Percentiles rank a stretch among this genome's conserved stretches.
These are phyloP conservation scores for Cucumis melo DNA, from an alignment of 306 rosid genomes.

Conservation along the genomic window DNA sequence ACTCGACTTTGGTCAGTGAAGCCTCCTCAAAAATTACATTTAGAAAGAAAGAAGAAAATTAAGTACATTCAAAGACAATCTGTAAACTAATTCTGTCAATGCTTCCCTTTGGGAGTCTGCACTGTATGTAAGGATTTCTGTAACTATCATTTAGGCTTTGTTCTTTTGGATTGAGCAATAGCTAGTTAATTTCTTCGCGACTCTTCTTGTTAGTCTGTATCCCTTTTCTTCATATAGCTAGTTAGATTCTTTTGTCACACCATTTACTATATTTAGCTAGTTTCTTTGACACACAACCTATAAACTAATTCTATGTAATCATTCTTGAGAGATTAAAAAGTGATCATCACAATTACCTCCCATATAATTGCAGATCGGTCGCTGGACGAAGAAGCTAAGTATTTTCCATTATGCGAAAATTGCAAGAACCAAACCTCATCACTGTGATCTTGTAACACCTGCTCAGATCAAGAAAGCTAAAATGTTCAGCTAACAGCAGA, in stretches of 20 bases:
- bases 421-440: slow-evolving; percentile 93
- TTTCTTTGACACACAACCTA: not conserved
- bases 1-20: not conserved
- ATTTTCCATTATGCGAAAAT: slow-evolving; percentile 83
- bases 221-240: too few species aligned
- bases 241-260: too few species aligned
- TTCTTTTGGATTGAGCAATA: not conserved
- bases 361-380: slow-evolving; percentile 81
- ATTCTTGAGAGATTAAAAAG: not conserved
- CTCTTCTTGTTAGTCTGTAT: not conserved
- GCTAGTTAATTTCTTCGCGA: not conserved
- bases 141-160: not conserved
- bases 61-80: not conserved
- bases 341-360: slow-evolving; percentile 54
- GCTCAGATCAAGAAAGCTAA: not conserved
- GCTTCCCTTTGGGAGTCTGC: not conserved
- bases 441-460: slow-evolving; percentile 65
- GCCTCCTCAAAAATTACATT: not conserved
- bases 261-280: not conserved
- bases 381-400: slow-evolving; percentile 87
- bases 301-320: not conserved
- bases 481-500: not conserved
- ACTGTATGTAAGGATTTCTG: not conserved
- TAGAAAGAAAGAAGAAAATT: not conserved
- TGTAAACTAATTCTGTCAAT: not conserved